A percentile compares a stretch with the other conserved stretches of the same genome.
These are phyloP conservation scores for Cladophialophora psammophila DNA, from an alignment of 2,329 filamentous ascomycete genomes.

Conservation along the genomic window DNA sequence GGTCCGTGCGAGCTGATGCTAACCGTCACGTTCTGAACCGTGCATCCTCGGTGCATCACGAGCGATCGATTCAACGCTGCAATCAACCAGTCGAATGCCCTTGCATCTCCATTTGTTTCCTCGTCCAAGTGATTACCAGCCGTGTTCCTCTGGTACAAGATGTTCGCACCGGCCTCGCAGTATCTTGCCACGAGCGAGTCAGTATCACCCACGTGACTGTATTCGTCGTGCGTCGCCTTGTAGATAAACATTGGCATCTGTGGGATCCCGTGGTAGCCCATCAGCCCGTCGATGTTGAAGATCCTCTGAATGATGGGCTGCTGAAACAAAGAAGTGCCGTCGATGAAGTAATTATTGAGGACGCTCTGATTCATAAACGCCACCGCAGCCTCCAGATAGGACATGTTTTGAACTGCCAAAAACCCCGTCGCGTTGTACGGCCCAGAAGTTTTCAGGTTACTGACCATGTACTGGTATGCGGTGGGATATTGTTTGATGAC, in stretches of 20 bases:
- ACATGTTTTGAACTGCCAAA: slow-evolving; percentile 6
- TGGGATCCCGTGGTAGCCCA: slow-evolving; percentile 54
- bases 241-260: slow-evolving; percentile 60
- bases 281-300: slow-evolving; percentile 23
- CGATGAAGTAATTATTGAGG: slow-evolving; percentile 27
- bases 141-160: slow-evolving; percentile 56
- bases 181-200: slow-evolving; percentile 54
- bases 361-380: slow-evolving; percentile 29
- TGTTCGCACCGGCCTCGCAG: slow-evolving; percentile 51
- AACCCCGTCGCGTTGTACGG: slow-evolving; percentile 17
- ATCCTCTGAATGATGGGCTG: not conserved
- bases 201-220: slow-evolving; percentile 53
- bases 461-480: slow-evolving; percentile 15
- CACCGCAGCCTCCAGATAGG: not conserved
- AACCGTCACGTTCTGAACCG: slow-evolving; percentile 12
- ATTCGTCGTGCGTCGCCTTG: slow-evolving; percentile 58
- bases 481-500: slow-evolving; percentile 43
- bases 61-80: slow-evolving; percentile 2
- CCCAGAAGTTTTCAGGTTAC: slow-evolving; percentile 8
- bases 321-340: slow-evolving; percentile 1
- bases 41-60: slow-evolving; percentile 13
- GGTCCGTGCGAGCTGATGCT: not conserved
- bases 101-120: slow-evolving; percentile 44
- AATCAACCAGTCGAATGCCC: slow-evolving; percentile 45
- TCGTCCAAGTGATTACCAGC: slow-evolving; percentile 53